Conservation (phyloP, 257 asterid species). For the Penstemon eatonii region DNA sequence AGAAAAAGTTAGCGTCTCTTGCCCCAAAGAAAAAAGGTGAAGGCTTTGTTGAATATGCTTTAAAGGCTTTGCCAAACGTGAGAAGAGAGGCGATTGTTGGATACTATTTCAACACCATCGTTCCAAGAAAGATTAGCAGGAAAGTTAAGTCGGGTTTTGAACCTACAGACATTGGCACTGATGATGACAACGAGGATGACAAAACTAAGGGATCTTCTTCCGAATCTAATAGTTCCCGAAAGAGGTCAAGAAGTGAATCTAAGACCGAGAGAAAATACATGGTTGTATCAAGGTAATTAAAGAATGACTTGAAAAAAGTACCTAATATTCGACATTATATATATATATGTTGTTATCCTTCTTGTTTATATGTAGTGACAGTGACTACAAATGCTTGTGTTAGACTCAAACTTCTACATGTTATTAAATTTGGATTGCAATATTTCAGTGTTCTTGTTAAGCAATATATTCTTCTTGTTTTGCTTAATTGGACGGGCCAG, state of each 20-base stretch:
- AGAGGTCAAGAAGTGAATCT: conserved; percentile 12
- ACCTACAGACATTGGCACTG: conserved; percentile 20
- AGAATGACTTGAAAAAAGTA: too few relatives aligned
- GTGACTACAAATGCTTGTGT: too few relatives aligned
- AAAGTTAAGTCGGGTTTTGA: conserved; percentile 1
- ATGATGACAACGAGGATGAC: conserved; percentile 23
- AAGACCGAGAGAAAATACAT: conserved; percentile 5
- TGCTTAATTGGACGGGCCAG: too few relatives aligned
- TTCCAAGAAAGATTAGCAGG: conserved; percentile 21
- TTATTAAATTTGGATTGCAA: too few relatives aligned
- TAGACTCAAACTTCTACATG: too few relatives aligned
- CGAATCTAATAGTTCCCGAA: background rate
- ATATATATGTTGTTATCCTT: too few relatives aligned
- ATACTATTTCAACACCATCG: conserved; percentile 34
- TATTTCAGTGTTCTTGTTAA: too few relatives aligned
- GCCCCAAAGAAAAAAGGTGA: background rate
- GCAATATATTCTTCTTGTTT: too few relatives aligned
- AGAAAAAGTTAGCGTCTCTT: conserved; percentile 19
- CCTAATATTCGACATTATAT: too few relatives aligned
- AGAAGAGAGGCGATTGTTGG: conserved; percentile 25
- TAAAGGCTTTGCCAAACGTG: conserved; percentile 21
- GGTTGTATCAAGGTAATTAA: conserved; percentile 19
- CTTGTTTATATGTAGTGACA: too few relatives aligned
- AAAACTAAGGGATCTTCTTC: conserved; percentile 4
- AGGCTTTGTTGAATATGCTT: conserved; percentile 27